phyloP scores from a whole-genome alignment of 805 yeast species.

The Peterozyma toletana region DNA sequence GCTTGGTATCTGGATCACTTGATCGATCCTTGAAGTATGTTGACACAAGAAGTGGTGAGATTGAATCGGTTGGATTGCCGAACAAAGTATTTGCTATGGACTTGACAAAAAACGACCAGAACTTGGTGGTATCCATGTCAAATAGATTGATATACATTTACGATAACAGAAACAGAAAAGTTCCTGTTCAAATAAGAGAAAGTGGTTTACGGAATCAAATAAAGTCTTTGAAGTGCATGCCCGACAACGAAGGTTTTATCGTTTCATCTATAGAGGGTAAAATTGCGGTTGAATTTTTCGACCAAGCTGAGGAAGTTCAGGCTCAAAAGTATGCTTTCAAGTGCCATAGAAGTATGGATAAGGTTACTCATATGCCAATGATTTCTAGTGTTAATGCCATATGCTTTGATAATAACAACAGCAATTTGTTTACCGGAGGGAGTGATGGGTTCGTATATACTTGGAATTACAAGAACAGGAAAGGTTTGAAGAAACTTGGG shows the following conservation, averaged over 20 bases:
- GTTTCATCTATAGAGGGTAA: conserved; percentile 77
- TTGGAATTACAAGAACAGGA: not conserved
- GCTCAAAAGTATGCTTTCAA: conserved; percentile 66
- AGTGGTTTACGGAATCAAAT: conserved; percentile 65
- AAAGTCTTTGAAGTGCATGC: conserved; percentile 46
- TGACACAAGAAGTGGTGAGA: conserved; percentile 29
- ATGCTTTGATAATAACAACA: too few species aligned
- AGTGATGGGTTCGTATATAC: not conserved
- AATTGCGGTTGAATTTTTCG: conserved; percentile 65
- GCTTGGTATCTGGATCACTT: conserved; percentile 55
- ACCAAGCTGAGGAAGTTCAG: conserved; percentile 34
- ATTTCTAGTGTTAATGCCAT: not conserved
- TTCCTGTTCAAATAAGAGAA: conserved; percentile 46
- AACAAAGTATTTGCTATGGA: conserved; percentile 62
- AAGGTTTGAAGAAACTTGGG: not conserved
- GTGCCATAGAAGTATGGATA: conserved; percentile 47
- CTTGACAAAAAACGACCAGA: conserved; percentile 25
- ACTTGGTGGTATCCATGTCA: conserved; percentile 47
- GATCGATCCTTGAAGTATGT: conserved; percentile 42
- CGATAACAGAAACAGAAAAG: conserved; percentile 39
- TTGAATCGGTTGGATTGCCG: conserved; percentile 19
- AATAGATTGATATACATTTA: conserved; percentile 47
- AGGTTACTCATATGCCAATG: too few species aligned
- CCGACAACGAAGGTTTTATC: conserved; percentile 52
- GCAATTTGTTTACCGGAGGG: not conserved